phyloP scores from a whole-genome alignment of 2,329 filamentous ascomycete genomes.

The Emericellopsis cladophorae region DNA sequence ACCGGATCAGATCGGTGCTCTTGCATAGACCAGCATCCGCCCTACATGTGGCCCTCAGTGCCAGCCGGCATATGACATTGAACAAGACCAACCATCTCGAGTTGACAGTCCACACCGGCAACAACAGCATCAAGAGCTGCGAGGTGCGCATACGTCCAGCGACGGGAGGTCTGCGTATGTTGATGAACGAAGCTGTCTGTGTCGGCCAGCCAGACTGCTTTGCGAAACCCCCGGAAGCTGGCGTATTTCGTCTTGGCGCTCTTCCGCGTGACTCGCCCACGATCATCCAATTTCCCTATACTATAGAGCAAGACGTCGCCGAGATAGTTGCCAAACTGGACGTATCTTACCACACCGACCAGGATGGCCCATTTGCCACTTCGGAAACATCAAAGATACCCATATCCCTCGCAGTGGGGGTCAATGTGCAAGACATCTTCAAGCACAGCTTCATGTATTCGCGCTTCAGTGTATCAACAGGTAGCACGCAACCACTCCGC shows the following conservation, averaged over 20 bases:
- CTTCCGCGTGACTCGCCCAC: constrained; percentile 32
- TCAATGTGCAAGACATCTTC: constrained; percentile 95
- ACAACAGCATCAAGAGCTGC: constrained; percentile 52
- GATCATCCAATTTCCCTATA: constrained; percentile 65
- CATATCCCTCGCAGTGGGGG: constrained; percentile 71
- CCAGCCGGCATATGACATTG: constrained; percentile 63
- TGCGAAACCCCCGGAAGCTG: constrained; percentile 37
- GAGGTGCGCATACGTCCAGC: constrained; percentile 51
- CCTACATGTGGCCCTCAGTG: constrained; percentile 53
- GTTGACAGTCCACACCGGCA: constrained; percentile 58
- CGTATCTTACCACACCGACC: constrained; percentile 57
- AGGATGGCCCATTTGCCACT: constrained; percentile 26
- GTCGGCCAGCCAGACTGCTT: constrained; percentile 22
- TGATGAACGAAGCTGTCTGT: constrained; percentile 46
- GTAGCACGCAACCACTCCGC: constrained; percentile 60
- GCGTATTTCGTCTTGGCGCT: constrained; percentile 35
- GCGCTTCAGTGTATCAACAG: constrained; percentile 80
- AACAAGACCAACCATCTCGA: constrained; percentile 70
- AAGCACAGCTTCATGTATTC: constrained; percentile 74
- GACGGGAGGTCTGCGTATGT: constrained; percentile 51
- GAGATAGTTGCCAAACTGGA: constrained; percentile 68
- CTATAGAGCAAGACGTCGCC: constrained; percentile 62
- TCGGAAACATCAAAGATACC: constrained; percentile 44
- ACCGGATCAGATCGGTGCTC: too few species aligned
- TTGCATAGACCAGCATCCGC: constrained; percentile 12